A percentile compares a stretch with the other conserved stretches of the same genome.
These are phyloP conservation scores for Colletotrichum theobromicola DNA, from an alignment of 2,329 filamentous ascomycete species.

Conservation along the genomic window DNA sequence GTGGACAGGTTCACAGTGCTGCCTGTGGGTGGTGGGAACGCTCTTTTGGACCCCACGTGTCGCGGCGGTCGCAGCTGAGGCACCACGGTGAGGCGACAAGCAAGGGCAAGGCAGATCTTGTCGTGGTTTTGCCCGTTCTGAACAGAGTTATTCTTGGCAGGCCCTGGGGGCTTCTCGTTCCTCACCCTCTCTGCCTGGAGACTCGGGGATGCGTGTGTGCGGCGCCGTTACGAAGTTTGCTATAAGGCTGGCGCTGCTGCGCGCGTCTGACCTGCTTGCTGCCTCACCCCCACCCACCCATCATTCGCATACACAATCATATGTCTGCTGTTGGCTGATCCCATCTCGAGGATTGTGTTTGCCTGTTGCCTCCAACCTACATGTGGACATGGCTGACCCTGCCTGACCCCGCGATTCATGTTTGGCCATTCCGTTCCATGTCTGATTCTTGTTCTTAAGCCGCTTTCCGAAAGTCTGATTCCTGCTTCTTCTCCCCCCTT, in stretches of 20 bases:
- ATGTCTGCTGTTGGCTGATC: background rate
- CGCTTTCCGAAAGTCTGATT: background rate
- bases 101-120: background rate
- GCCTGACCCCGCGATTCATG: conserved; percentile 9
- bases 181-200: background rate
- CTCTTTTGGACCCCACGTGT: background rate
- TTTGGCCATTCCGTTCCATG: background rate
- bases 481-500: background rate
- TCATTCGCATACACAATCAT: background rate
- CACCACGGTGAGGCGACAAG: background rate
- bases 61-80: background rate
- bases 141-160: background rate
- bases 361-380: background rate
- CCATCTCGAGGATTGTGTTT: background rate
- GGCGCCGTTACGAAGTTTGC: background rate
- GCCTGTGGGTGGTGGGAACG: background rate
- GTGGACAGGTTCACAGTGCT: background rate
- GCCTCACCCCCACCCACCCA: background rate
- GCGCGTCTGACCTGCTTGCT: background rate
- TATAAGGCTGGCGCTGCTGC: background rate
- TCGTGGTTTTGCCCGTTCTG: background rate
- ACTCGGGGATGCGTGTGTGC: background rate
- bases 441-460: background rate
- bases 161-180: background rate
- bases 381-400: background rate